Conservation (phyloP, 1,139 yeast genomes). For the Debaryomyces nepalensis region DNA sequence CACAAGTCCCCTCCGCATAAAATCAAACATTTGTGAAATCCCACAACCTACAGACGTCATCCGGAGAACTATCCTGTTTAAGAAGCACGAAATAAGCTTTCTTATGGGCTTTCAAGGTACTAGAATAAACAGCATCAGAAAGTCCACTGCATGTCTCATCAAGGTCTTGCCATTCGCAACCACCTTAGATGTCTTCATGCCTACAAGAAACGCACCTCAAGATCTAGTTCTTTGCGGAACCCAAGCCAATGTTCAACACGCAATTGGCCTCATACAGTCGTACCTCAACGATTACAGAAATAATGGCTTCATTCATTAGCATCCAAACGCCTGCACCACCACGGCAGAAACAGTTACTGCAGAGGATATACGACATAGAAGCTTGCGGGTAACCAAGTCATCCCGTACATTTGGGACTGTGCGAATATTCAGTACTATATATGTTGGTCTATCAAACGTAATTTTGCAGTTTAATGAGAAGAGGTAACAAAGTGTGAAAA, state of each 20-base stretch:
- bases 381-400: slow-evolving; percentile 10
- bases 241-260: slow-evolving; percentile 22
- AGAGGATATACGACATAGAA: not conserved
- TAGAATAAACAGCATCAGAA: slow-evolving; percentile 30
- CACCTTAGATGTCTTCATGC: slow-evolving; percentile 15
- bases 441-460: not conserved
- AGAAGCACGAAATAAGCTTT: slow-evolving; percentile 32
- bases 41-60: slow-evolving; percentile 5
- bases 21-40: not conserved
- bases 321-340: not conserved
- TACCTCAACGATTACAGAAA: slow-evolving; percentile 12
- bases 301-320: slow-evolving; percentile 1
- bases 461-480: slow-evolving; percentile 11
- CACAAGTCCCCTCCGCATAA: slow-evolving; percentile 1
- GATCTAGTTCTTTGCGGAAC: slow-evolving; percentile 22
- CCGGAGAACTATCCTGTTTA: slow-evolving; percentile 5
- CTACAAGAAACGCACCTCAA: slow-evolving; percentile 20
- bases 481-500: slow-evolving; percentile 14
- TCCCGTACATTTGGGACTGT: slow-evolving; percentile 10
- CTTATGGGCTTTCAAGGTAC: slow-evolving; percentile 35
- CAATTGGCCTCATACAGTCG: slow-evolving; percentile 21
- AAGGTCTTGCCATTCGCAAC: slow-evolving; percentile 26
- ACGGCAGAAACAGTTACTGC: not conserved
- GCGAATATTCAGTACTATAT: slow-evolving; percentile 11
- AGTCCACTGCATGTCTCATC: slow-evolving; percentile 34